Percentiles rank a stretch among this genome's conserved stretches.
Evolutionary conservation across 306 rosid genomes (phyloP).

Genomic region (Rosa persica): DNA sequence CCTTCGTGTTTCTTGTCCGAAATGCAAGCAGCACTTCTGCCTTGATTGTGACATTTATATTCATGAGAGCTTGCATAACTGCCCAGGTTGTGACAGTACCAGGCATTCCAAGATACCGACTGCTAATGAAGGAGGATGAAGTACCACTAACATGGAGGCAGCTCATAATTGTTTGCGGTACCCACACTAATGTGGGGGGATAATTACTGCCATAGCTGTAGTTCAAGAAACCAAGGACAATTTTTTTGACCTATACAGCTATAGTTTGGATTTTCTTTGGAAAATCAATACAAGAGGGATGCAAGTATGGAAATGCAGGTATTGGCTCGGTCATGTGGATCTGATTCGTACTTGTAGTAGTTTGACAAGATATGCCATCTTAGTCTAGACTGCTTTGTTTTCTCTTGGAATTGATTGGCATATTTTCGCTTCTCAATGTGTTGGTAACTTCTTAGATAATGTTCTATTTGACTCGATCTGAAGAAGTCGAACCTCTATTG

Average conservation of each 20-base stretch:
- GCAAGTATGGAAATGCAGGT: background rate
- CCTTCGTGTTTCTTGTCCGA: constrained; percentile 73
- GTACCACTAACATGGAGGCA: too few species aligned
- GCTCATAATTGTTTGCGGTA: background rate
- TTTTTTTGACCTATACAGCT: background rate
- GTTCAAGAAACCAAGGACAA: background rate
- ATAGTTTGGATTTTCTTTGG: too few species aligned
- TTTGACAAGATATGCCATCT: background rate
- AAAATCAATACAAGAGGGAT: background rate
- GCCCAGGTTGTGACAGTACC: constrained; percentile 94
- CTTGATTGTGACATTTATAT: constrained; percentile 89
- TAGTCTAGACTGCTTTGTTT: background rate
- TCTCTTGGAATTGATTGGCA: background rate
- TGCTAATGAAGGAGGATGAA: constrained; percentile 35
- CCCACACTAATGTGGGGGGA: background rate
- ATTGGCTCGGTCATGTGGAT: background rate
- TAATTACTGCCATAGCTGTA: background rate
- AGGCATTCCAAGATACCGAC: constrained; percentile 53
- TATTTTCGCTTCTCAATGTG: background rate
- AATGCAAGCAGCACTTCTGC: constrained; percentile 85
- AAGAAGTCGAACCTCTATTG: background rate
- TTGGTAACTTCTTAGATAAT: background rate
- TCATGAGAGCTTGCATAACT: constrained; percentile 92
- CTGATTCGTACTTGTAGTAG: background rate
- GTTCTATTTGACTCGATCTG: background rate